These are phyloP conservation scores for Neonectria coccinea DNA, from an alignment of 2,329 filamentous ascomycete genomes.

Conservation along the genomic window DNA sequence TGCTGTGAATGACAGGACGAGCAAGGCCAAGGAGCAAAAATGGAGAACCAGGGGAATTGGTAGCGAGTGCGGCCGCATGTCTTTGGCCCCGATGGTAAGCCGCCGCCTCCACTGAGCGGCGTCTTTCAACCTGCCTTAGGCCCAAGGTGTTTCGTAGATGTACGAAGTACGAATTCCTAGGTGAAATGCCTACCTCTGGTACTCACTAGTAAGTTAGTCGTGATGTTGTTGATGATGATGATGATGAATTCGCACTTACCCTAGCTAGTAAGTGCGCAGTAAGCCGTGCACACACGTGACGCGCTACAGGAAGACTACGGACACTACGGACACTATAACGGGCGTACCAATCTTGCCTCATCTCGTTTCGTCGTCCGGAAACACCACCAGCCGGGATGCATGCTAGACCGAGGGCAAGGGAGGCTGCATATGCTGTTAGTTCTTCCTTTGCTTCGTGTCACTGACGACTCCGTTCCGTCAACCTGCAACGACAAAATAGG, in stretches of 20 bases:
- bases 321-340: constrained; percentile 7
- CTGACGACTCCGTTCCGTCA: not conserved
- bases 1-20: not conserved
- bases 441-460: not conserved
- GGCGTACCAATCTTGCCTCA: constrained; percentile 9
- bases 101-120: not conserved
- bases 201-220: too few species aligned
- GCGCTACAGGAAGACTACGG: constrained; percentile 3
- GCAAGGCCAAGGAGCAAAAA: not conserved
- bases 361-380: constrained; percentile 16
- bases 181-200: not conserved
- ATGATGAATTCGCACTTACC: not conserved
- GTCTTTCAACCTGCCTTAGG: not conserved
- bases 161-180: not conserved
- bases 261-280: not conserved
- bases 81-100: constrained; percentile 18
- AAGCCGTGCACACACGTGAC: constrained; percentile 2
- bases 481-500: not conserved
- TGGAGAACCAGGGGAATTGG: not conserved
- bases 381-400: constrained; percentile 8
- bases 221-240: not conserved
- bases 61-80: constrained; percentile 15
- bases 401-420: constrained; percentile 9
- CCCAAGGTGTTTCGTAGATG: not conserved
- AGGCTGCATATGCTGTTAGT: not conserved